Evolutionary conservation across 2,329 filamentous ascomycete species (phyloP).

Genomic region (Triangularia verruculosa): DNA sequence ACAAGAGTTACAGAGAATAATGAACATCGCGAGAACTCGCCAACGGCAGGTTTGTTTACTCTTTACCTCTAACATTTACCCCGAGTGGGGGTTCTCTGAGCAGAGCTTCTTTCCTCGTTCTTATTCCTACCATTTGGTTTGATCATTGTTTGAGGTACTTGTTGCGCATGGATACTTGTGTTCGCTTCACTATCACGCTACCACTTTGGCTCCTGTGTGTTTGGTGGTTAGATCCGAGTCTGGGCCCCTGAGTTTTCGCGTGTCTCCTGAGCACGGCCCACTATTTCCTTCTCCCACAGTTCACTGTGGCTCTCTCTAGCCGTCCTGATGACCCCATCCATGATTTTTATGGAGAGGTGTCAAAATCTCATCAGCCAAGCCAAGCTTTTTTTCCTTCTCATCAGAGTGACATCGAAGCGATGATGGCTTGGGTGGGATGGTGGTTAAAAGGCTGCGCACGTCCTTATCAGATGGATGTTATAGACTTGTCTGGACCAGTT

Average conservation of each 20-base stretch:
- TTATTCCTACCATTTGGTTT: not conserved
- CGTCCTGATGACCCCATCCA: not conserved
- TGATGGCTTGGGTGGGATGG: not conserved
- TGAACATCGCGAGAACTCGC: not conserved
- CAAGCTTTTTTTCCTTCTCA: not conserved
- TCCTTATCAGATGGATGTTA: constrained; percentile 12
- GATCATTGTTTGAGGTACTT: not conserved
- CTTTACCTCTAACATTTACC: not conserved
- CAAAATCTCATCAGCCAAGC: not conserved
- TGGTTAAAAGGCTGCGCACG: not conserved
- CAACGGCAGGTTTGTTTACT: not conserved
- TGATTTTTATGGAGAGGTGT: not conserved
- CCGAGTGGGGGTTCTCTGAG: not conserved
- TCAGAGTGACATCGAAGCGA: not conserved
- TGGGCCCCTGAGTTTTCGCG: not conserved
- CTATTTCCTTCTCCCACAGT: not conserved
- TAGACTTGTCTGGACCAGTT: not conserved
- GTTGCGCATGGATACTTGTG: not conserved
- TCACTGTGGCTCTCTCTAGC: not conserved
- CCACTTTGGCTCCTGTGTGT: not conserved
- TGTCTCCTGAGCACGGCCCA: not conserved
- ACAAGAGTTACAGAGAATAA: not conserved
- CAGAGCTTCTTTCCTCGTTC: not conserved
- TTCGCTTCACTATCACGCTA: not conserved
- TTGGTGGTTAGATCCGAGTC: not conserved